A percentile compares a stretch with the other conserved stretches of the same genome.
Conservation (phyloP, 805 yeast genomes). For the Myxozyma sirexii region DNA sequence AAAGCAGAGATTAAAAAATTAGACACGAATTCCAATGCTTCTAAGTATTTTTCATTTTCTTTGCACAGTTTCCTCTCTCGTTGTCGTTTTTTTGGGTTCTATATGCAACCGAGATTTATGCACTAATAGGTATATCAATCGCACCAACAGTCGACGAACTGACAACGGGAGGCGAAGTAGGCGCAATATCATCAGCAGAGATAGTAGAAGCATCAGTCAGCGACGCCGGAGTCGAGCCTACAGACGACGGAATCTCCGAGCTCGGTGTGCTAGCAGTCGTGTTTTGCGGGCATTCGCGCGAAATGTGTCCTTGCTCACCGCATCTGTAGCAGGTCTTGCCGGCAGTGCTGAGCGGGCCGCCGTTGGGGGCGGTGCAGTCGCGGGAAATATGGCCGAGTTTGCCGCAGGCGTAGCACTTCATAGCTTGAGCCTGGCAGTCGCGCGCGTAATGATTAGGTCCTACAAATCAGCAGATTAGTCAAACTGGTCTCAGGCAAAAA, state of each 20-base stretch:
- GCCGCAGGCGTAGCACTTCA: slow-evolving; percentile 90
- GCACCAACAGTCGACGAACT: slow-evolving; percentile 17
- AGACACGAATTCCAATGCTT: no score
- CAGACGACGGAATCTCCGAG: slow-evolving; percentile 18
- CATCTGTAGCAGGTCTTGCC: slow-evolving; percentile 69
- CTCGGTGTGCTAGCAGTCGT: slow-evolving; percentile 22
- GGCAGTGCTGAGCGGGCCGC: slow-evolving; percentile 37
- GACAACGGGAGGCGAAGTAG: slow-evolving; percentile 30
- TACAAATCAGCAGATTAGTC: slow-evolving; percentile 38
- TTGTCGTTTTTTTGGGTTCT: no score
- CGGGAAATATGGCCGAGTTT: slow-evolving; percentile 71
- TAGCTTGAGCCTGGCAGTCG: slow-evolving; percentile 72
- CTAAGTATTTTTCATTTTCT: neutral
- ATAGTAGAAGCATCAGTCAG: slow-evolving; percentile 31
- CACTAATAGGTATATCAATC: slow-evolving; percentile 7
- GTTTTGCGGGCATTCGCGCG: slow-evolving; percentile 31
- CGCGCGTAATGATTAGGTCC: slow-evolving; percentile 85
- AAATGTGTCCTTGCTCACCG: slow-evolving; percentile 75
- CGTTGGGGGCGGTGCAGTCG: slow-evolving; percentile 39
- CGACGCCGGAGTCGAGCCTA: slow-evolving; percentile 26
- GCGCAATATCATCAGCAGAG: slow-evolving; percentile 22
- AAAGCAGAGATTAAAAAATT: no score
- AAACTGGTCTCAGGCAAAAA: neutral
- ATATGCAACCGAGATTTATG: neutral
- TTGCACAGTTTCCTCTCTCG: neutral